These are phyloP conservation scores for Ogataea angusta DNA, from an alignment of 805 yeast species.

Conservation along the genomic window DNA sequence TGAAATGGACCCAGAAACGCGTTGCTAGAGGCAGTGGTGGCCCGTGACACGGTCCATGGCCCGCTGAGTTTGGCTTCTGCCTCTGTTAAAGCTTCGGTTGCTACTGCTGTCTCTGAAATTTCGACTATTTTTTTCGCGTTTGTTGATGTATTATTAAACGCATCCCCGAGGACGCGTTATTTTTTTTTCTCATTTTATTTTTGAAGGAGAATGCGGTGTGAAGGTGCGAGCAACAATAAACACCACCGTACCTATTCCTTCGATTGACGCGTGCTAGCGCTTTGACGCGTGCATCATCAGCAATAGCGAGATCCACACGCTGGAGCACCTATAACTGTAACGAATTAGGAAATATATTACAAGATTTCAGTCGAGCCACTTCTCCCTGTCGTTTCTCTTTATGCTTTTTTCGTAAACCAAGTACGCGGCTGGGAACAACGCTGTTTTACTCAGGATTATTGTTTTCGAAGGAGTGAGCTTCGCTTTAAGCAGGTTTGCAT, in stretches of 20 bases:
- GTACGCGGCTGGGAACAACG: slow-evolving; percentile 28
- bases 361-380: slow-evolving; percentile 28
- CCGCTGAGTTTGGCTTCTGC: no score
- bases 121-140: slow-evolving; percentile 1
- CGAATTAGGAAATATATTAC: not conserved
- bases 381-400: slow-evolving; percentile 23
- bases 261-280: not conserved
- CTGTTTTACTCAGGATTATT: slow-evolving; percentile 30
- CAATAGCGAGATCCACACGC: not conserved
- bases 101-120: no score
- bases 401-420: slow-evolving; percentile 21
- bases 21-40: no score
- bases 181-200: not conserved
- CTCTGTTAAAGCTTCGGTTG: no score
- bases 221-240: not conserved
- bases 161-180: slow-evolving; percentile 6
- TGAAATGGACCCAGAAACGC: no score
- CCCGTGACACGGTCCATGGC: no score
- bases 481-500: slow-evolving; percentile 51
- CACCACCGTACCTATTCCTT: not conserved
- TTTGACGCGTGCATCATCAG: slow-evolving; percentile 1
- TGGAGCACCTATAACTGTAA: not conserved
- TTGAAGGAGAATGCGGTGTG: slow-evolving; percentile 1
- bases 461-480: slow-evolving; percentile 36
- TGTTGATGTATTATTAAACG: slow-evolving; percentile 3